A percentile compares a stretch with the other conserved stretches of the same genome.
Evolutionary conservation across 1,284 basidiomycete genomes (phyloP).

Genomic region (Ganoderma sp.): DNA sequence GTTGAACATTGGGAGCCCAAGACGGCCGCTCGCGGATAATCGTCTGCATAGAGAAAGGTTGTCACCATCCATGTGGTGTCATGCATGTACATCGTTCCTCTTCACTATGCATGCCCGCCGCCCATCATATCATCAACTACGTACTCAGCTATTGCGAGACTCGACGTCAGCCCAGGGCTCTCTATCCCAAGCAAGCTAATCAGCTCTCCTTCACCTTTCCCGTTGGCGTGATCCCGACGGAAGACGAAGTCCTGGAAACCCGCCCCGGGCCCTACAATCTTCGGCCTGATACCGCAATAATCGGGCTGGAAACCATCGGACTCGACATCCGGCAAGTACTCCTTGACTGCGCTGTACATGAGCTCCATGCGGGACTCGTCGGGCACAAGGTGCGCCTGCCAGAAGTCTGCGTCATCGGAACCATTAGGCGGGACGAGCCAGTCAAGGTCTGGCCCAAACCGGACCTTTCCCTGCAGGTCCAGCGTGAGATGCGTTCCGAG

Average conservation of each 20-base stretch:
- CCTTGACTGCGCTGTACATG: conserved; percentile 71
- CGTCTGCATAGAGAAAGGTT: conserved; percentile 20
- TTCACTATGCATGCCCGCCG: conserved; percentile 26
- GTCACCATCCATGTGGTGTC: conserved; percentile 2
- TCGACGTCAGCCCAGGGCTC: conserved; percentile 78
- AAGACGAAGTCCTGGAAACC: conserved; percentile 89
- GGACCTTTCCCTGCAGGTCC: conserved; percentile 85
- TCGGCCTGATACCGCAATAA: conserved; percentile 93
- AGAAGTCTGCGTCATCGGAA: conserved; percentile 66
- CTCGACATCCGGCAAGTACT: conserved; percentile 78
- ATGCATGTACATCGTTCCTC: conserved; percentile 13
- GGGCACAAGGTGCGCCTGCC: conserved; percentile 73
- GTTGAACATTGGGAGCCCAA: conserved; percentile 85
- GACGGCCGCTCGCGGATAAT: conserved; percentile 53
- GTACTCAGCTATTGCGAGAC: conserved; percentile 76
- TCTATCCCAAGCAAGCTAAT: conserved; percentile 81
- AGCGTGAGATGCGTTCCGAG: conserved; percentile 92
- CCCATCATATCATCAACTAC: conserved; percentile 65
- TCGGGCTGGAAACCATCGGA: conserved; percentile 79
- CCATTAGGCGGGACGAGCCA: conserved; percentile 71
- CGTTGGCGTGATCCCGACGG: conserved; percentile 55
- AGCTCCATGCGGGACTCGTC: conserved; percentile 65
- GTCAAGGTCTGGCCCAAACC: conserved; percentile 94
- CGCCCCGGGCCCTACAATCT: conserved; percentile 75
- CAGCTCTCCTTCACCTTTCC: conserved; percentile 53